A percentile compares a stretch with the other conserved stretches of the same genome.
phyloP scores from a whole-genome alignment of 2,329 filamentous ascomycete genomes.

The Zymoseptoria ardabiliae region DNA sequence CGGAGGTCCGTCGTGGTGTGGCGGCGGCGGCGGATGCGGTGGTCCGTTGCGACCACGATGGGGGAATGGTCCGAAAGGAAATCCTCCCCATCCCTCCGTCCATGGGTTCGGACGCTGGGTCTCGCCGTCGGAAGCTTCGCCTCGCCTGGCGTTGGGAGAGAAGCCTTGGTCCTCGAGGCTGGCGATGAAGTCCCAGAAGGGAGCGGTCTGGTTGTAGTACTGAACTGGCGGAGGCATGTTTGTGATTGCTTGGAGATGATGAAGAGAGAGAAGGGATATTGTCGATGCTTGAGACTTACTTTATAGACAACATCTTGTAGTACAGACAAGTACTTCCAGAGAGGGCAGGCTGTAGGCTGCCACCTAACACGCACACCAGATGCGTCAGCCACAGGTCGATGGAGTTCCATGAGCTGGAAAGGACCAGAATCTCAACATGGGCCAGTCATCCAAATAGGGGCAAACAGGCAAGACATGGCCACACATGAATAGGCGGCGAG shows the following conservation, averaged over 20 bases:
- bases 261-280: conserved; percentile 4
- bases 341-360: not conserved
- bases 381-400: not conserved
- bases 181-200: conserved; percentile 51
- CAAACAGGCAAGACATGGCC: not conserved
- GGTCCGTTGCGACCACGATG: conserved; percentile 23
- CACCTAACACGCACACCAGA: not conserved
- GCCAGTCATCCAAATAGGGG: not conserved
- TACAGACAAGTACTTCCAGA: not conserved
- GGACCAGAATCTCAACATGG: not conserved
- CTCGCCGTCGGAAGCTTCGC: conserved; percentile 25
- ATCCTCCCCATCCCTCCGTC: conserved; percentile 32
- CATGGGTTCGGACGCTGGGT: conserved; percentile 23
- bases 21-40: conserved; percentile 16
- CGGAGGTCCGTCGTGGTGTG: conserved; percentile 15
- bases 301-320: not conserved
- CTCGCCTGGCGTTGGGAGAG: conserved; percentile 22
- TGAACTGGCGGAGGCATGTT: conserved; percentile 46
- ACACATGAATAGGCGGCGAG: not conserved
- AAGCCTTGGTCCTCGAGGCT: conserved; percentile 42
- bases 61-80: conserved; percentile 27
- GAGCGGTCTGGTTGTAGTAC: conserved; percentile 46
- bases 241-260: conserved; percentile 15
- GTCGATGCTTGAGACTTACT: not conserved
- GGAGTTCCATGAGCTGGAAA: not conserved